Evolutionary conservation across 2,329 filamentous ascomycete species (phyloP), one percentile per base, ranked within the genome.

Genomic region (Neofusicoccum ribis): DNA sequence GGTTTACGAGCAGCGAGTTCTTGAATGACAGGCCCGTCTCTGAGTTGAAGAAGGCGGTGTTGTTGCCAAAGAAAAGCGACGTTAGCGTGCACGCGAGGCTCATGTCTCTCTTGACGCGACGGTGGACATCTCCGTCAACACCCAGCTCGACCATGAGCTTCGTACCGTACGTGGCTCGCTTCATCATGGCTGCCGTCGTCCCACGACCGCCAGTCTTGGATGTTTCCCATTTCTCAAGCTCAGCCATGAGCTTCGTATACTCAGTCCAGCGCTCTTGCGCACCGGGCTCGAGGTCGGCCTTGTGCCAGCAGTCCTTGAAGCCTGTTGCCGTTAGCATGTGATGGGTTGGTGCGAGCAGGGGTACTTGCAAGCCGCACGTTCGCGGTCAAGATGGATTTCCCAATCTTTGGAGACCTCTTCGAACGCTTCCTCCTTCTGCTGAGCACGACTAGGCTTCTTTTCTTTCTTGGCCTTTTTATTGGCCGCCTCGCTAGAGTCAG

Each of bases 261-360:
- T 81, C 77, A 1, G 72, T 54, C 67, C 80, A 81, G 60, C 72
- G 75, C 49, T 74, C 71, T 31, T 76, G 74, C 0, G 77, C 76
- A 3, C 77, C 73, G 0, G 79, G 77, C 54, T 81, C 78, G 1
- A 82, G 68, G 51, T 84, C 81, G 5, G 75, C 80, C 5, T 74
- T 71, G 64, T 83, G 82, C 72, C 81, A 83, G 34, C 74, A 72
- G 52, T 81, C 72, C 59, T 83, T 80, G 70, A 82, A 80, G 7
- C 72, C 72, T 77, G 27, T 4, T 44, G 23, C 14, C 8, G 23
- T 65, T 20, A 60, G 51, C 15, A 15, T 11, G n/a, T 17, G 5
- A 11, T 3, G 4, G 4, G 1, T 2, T 2, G 8, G 7, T 9
- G 3, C 7, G 8, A 12, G 3, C 34, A 8, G 44, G 12, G n/a